Base-by-base conservation (phyloP, 768 basidiomycete species). In the Strobilomyces dryophilus region DNA sequence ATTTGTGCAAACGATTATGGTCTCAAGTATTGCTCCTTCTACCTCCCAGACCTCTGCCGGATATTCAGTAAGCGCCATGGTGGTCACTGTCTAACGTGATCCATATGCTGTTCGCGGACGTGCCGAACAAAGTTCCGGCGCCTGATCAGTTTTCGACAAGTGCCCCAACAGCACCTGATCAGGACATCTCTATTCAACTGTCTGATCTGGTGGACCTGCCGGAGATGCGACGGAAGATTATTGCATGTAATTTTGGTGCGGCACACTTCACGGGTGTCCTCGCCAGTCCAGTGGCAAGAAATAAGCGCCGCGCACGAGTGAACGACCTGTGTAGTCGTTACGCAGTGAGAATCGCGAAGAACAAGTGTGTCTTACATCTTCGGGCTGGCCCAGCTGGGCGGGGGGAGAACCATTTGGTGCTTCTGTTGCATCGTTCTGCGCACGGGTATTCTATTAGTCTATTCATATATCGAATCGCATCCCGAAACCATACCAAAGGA, bases 101-200 rank as follows among this genome's bases (percentile, higher is more conserved):
- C 51, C 27, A 47, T 8, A 12, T 55, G 54, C 29, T 5, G 24
- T 27, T 55, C 51, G n/a, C 54, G 45, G 17, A 55, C 20, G 15
- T 55, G 51, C 12, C 54, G n/a, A 15, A 47, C 34, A 8, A 55
- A 47, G 20, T 32, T 37, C 15, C n/a, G 31, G 34, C 54, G 51
- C 26, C 14, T 47, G 1, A 47, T 21, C 9, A 0, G 8, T 26
- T 18, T 52, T 3, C 17, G 5, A 10, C 54, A 55, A 5, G 37
- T 45, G 2, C 24, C 31, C 54, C 54, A 55, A 27, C 3, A 6
- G 20, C 53, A 54, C 8, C 8, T 1, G 21, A 54, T 4, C 34
- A 7, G 11, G 15, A 18, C 5, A 6, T 39, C n/a, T n/a, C 5
- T 17, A 21, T 15, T 15, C 17, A 54, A 5, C 1, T 44, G 50